Conservation (phyloP, 176 grass and related monocot genomes). For the Paspalum vaginatum region DNA sequence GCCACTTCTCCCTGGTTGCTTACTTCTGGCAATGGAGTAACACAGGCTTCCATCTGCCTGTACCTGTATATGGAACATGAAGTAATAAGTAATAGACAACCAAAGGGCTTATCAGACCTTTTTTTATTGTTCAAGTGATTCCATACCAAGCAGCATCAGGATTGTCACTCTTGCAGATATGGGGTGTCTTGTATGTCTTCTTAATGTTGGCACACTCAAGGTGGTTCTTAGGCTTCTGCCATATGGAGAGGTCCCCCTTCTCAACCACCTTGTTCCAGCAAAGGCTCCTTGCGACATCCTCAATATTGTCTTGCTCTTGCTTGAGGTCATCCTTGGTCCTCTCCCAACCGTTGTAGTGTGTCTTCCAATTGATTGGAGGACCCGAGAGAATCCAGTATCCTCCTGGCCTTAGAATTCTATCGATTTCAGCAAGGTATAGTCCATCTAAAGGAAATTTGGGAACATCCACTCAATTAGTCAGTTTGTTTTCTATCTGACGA, state of each 20-base stretch:
- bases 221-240: slow-evolving; percentile 96
- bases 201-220: slow-evolving; percentile 62
- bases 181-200: slow-evolving; percentile 70
- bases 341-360: slow-evolving; percentile 74
- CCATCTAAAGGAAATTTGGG: slow-evolving; percentile 61
- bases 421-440: slow-evolving; percentile 81
- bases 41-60: slow-evolving; percentile 81
- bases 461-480: slow-evolving; percentile 20
- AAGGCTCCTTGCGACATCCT: slow-evolving; percentile 69
- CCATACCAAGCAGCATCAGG: slow-evolving; percentile 82
- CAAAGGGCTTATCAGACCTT: background rate
- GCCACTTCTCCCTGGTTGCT: slow-evolving; percentile 75
- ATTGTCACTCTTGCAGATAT: slow-evolving; percentile 82
- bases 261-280: slow-evolving; percentile 93
- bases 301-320: slow-evolving; percentile 85
- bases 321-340: slow-evolving; percentile 83
- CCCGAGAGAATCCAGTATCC: slow-evolving; percentile 94
- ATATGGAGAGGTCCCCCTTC: slow-evolving; percentile 79
- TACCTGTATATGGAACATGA: slow-evolving; percentile 53
- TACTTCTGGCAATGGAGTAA: slow-evolving; percentile 90
- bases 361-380: slow-evolving; percentile 95
- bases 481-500: background rate
- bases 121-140: slow-evolving; percentile 14
- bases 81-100: slow-evolving; percentile 10
- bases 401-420: slow-evolving; percentile 90